phyloP scores from a whole-genome alignment of 202 grass and related monocot genomes.

The Thinopyrum obtusiflorum region DNA sequence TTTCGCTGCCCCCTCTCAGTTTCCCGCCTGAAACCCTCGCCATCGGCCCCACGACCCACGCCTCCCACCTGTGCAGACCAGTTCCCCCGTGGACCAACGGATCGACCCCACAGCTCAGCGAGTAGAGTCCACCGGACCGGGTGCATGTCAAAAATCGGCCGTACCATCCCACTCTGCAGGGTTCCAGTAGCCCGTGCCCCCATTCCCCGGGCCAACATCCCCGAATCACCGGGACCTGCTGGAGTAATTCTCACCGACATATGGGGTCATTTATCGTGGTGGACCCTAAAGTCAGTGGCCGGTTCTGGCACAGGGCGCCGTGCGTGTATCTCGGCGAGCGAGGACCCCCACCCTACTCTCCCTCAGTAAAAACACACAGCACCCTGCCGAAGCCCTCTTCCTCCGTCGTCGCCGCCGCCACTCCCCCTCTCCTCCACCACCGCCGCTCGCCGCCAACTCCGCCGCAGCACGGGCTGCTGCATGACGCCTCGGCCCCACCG shows the following conservation, averaged over 20 bases:
- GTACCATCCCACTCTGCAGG: not conserved
- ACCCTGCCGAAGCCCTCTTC: not conserved
- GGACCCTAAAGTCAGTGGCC: rapidly evolving
- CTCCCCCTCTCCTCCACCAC: not conserved
- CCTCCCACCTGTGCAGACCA: not conserved
- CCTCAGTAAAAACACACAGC: not conserved
- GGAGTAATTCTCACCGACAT: rapidly evolving
- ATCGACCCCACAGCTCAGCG: not conserved
- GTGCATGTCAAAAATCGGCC: not conserved
- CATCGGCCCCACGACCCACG: not conserved
- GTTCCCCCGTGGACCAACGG: not conserved
- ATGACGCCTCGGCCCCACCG: not conserved
- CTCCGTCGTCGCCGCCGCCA: not conserved
- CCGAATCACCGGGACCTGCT: not conserved
- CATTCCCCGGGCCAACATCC: not conserved
- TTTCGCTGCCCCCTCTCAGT: not conserved
- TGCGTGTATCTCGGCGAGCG: not conserved
- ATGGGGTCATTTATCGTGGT: rapidly evolving
- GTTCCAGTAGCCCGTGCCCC: slow-evolving; percentile 31
- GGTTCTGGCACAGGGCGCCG: rapidly evolving
- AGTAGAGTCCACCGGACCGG: not conserved
- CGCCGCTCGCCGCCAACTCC: not conserved
- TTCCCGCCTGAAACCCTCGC: not conserved
- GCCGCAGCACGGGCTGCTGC: not conserved
- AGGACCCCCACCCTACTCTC: not conserved